phyloP scores from a whole-genome alignment of 176 grass and related monocot species.

The Chrysopogon serrulatus region DNA sequence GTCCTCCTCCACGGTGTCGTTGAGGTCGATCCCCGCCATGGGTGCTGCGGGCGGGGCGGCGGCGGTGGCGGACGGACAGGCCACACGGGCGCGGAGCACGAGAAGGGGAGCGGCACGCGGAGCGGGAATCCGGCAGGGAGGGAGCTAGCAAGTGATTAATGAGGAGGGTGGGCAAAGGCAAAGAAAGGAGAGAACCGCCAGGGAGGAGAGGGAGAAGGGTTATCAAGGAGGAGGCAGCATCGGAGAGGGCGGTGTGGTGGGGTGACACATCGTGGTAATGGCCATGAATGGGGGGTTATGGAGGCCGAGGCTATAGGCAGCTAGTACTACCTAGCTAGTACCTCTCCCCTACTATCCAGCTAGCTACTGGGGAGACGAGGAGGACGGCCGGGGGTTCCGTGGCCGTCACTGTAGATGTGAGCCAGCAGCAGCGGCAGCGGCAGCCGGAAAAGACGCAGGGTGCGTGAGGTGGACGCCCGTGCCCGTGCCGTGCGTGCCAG shows the following conservation, averaged over 20 bases:
- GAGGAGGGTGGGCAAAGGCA: not conserved
- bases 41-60: not conserved
- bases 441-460: not conserved
- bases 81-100: conserved; percentile 4
- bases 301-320: not conserved
- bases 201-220: not conserved
- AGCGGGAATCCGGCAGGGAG: not conserved
- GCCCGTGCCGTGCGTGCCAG: not conserved
- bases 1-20: conserved; percentile 78
- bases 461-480: not conserved
- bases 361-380: not conserved
- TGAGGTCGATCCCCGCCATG: conserved; percentile 74
- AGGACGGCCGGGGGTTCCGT: not conserved
- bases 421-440: not conserved
- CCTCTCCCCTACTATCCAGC: not conserved
- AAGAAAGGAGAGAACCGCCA: not conserved
- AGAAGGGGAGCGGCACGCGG: not conserved
- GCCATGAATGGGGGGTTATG: conserved; percentile 15
- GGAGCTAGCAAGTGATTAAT: conserved; percentile 4
- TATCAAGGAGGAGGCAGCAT: not conserved
- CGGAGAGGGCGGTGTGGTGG: conserved; percentile 25
- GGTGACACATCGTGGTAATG: conserved; percentile 44
- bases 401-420: not conserved
- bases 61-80: not conserved
- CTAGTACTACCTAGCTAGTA: not conserved